Evolutionary conservation across 1,284 basidiomycete species (phyloP).

Genomic region (Trichosporon faecale): DNA sequence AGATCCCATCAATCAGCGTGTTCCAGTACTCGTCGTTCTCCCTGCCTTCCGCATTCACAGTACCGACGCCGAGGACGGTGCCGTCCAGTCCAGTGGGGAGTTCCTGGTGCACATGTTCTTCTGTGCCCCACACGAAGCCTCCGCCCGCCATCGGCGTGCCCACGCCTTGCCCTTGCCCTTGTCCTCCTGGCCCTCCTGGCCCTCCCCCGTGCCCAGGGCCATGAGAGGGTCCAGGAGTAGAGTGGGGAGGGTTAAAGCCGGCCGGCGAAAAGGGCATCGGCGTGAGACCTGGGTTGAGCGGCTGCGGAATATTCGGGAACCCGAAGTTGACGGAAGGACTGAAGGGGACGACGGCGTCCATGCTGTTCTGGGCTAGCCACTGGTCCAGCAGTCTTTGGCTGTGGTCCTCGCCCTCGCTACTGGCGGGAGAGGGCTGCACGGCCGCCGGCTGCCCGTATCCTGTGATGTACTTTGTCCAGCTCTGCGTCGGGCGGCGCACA

Average conservation of each 20-base stretch:
- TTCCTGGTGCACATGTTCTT: constrained; percentile 4
- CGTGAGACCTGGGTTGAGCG: not conserved
- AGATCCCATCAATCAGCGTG: constrained; percentile 45
- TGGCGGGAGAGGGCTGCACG: constrained; percentile 23
- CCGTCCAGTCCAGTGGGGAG: constrained; percentile 19
- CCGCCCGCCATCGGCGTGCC: not conserved
- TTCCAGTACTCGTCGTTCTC: constrained; percentile 53
- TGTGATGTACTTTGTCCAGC: constrained; percentile 21
- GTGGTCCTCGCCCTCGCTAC: constrained; percentile 43
- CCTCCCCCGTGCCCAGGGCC: too few relatives aligned
- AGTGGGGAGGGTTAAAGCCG: too few relatives aligned
- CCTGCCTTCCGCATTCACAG: constrained; percentile 9
- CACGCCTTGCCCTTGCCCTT: not conserved
- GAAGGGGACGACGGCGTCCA: not conserved
- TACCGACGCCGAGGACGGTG: constrained; percentile 17
- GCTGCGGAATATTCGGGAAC: not conserved
- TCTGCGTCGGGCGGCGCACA: constrained; percentile 1
- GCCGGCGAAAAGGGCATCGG: not conserved
- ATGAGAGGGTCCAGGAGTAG: too few relatives aligned
- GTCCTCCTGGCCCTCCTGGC: not conserved
- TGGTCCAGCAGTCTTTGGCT: constrained; percentile 50
- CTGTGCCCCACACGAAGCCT: constrained; percentile 12
- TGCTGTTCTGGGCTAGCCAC: constrained; percentile 47
- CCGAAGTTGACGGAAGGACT: not conserved
- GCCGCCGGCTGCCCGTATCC: not conserved